A percentile compares a stretch with the other conserved stretches of the same genome.
These are phyloP conservation scores for Galerina marginata DNA, from an alignment of 768 basidiomycete species.

Conservation along the genomic window DNA sequence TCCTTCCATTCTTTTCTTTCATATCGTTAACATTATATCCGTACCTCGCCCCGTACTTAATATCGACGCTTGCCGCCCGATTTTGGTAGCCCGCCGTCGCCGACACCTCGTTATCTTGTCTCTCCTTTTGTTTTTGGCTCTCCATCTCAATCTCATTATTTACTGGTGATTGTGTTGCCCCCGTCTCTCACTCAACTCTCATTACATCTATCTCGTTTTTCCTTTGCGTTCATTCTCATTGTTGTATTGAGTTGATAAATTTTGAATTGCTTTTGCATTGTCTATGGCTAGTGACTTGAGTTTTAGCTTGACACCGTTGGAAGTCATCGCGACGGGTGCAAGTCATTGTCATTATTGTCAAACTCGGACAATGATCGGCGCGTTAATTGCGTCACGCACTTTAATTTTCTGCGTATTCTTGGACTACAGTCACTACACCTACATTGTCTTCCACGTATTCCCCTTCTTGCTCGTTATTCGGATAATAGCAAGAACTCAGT, in stretches of 20 bases:
- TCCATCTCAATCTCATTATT: constrained; percentile 6
- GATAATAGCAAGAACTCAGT: background rate
- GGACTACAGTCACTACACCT: too few relatives aligned
- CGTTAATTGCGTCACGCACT: too few relatives aligned
- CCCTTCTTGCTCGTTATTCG: background rate
- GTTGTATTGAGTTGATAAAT: constrained; percentile 23
- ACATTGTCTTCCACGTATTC: background rate
- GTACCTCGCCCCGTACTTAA: constrained; percentile 4
- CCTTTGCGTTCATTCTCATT: constrained; percentile 9
- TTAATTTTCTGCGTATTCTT: too few relatives aligned
- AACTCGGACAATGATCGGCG: too few relatives aligned
- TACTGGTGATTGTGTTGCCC: constrained; percentile 6
- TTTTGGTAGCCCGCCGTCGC: too few relatives aligned
- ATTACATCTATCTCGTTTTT: constrained; percentile 7
- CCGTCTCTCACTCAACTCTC: constrained; percentile 8
- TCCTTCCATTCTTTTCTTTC: constrained; percentile 7
- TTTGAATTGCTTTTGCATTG: background rate
- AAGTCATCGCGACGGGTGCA: too few relatives aligned
- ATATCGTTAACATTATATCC: background rate
- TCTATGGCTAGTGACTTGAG: too few relatives aligned
- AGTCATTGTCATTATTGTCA: too few relatives aligned
- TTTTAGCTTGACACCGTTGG: too few relatives aligned
- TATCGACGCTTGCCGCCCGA: background rate
- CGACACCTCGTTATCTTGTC: background rate
- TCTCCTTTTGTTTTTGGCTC: constrained; percentile 7